Evolutionary conservation across 1,284 basidiomycete species (phyloP).

Genomic region (Erythrobasidium hasegawianum): DNA sequence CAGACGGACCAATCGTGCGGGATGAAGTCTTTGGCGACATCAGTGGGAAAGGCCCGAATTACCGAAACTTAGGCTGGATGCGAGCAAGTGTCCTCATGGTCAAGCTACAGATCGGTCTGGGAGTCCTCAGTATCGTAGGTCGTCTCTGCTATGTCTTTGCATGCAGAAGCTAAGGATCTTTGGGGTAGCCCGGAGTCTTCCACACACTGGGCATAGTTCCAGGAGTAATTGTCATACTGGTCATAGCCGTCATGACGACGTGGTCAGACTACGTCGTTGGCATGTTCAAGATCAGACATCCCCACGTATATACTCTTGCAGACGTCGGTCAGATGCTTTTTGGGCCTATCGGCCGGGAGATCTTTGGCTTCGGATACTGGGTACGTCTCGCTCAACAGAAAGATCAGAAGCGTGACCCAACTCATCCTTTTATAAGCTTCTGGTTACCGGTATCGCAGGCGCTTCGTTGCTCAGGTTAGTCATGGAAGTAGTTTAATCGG

Average conservation of each 20-base stretch:
- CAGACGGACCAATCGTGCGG: too few relatives aligned
- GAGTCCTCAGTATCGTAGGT: neutral
- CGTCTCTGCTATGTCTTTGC: neutral
- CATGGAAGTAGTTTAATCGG: too few relatives aligned
- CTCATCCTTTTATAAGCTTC: neutral
- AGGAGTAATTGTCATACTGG: neutral
- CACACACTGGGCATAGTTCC: neutral
- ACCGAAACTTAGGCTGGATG: neutral
- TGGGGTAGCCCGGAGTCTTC: slow-evolving; percentile 1
- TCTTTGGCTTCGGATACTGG: neutral
- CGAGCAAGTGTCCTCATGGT: neutral
- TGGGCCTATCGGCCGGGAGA: neutral
- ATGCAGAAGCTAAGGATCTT: too few relatives aligned
- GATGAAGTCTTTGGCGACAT: slow-evolving; percentile 2
- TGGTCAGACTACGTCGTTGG: slow-evolving; percentile 1
- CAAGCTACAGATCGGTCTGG: neutral
- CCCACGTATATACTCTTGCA: neutral
- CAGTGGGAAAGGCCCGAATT: neutral
- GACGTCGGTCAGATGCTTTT: slow-evolving; percentile 15
- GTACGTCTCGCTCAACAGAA: neutral
- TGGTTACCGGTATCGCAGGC: slow-evolving; percentile 36
- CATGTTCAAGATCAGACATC: slow-evolving; percentile 5
- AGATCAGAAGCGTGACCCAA: neutral
- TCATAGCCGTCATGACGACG: neutral
- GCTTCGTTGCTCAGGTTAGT: slow-evolving; percentile 39